Evolutionary conservation across 768 basidiomycete genomes (phyloP), one percentile per base, ranked within the genome.

Genomic region (Rhizopogon vinicolor): DNA sequence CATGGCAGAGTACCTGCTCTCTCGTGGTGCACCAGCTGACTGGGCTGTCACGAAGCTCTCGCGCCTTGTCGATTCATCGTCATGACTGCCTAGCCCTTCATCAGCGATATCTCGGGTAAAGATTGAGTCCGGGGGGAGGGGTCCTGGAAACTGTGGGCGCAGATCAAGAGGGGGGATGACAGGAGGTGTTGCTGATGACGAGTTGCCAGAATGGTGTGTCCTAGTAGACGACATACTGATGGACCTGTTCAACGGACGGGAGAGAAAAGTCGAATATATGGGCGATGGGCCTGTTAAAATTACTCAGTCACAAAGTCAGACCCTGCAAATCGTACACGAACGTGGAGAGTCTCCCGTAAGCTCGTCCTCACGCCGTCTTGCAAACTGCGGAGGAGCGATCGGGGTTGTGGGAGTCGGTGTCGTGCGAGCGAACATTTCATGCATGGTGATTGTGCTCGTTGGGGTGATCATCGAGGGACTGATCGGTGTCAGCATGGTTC

Each of bases 211-310:
- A 37, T 74, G 67, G 54, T 85, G 79, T 1, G 82, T 85, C 43
- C 77, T 77, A 14, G 83, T 83, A 1, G 86, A 88, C 1, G 78
- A 80, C 55, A 86, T 77, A 25, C 85, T 86, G 42, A 79, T 72
- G 5, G 87, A 84, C 35, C 87, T 75, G 62, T 87, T 89, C 54
- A 88, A 68, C 12, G 81, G 83, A 2, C 87, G 80, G 6, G 79
- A 75, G 44, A 89, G 73, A 63, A 89, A 89, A 0, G 83, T 72
- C 7, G 77, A 76, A 59, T 80, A 76, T 31, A 67, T 69, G 12
- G 77, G 77, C 13, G 81, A 82, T 14, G 80, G 80, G 40, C 78
- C 81, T 79, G 52, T 31, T 43, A 50, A 41, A 44, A 41, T 51
- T 5, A 49, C 31, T 53, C 22, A 44, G 44, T 13, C 18, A 41